Evolutionary conservation across 441 rosid genomes (phyloP).

Genomic region (Pelargonium cotyledonis): DNA sequence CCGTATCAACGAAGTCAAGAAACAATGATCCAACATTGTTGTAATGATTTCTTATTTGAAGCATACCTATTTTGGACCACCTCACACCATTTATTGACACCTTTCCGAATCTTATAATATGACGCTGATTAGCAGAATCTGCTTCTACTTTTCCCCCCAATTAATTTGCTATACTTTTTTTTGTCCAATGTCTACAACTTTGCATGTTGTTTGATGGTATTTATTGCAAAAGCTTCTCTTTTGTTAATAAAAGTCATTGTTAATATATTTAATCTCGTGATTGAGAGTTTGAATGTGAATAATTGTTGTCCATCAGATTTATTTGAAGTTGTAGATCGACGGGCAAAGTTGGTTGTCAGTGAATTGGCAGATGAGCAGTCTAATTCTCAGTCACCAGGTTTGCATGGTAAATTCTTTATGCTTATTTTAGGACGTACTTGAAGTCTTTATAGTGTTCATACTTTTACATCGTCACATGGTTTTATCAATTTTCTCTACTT

Average conservation of each 20-base stretch:
- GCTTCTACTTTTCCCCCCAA: background rate
- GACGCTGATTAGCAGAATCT: background rate
- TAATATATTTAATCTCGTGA: background rate
- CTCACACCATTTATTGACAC: background rate
- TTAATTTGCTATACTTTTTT: background rate
- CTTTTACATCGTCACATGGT: background rate
- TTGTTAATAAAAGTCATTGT: background rate
- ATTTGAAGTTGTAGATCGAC: constrained; percentile 91
- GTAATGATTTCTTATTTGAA: background rate
- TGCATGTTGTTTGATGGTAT: background rate
- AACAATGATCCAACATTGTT: background rate
- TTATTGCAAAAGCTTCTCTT: background rate
- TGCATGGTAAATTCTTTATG: constrained; percentile 11
- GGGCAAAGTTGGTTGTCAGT: constrained; percentile 89
- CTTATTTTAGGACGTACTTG: background rate
- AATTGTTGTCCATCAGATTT: constrained; percentile 44
- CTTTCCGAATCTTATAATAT: background rate
- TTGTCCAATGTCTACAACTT: background rate
- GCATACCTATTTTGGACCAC: background rate
- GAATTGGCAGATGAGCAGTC: constrained; percentile 81
- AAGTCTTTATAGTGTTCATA: background rate
- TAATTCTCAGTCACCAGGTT: constrained; percentile 53
- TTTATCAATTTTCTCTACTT: background rate
- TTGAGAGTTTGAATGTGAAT: constrained; percentile 5
- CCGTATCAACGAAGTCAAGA: background rate